A percentile compares a stretch with the other conserved stretches of the same genome.
Conservation (phyloP, 2,329 filamentous ascomycete species). For the Fusarium nisikadoi region DNA sequence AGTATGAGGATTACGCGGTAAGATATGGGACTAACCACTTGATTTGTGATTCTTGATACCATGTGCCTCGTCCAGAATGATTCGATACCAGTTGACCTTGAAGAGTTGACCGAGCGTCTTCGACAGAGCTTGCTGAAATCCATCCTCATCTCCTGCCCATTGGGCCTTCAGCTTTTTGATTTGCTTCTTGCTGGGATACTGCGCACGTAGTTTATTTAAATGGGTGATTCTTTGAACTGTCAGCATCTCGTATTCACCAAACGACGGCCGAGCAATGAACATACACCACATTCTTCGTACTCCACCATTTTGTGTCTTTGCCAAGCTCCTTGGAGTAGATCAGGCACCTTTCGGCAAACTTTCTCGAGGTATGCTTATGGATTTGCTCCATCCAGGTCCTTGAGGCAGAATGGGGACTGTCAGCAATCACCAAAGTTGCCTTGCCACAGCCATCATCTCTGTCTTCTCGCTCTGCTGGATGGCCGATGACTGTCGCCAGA, state of each 20-base stretch:
- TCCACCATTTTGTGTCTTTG: background rate
- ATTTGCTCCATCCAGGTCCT: background rate
- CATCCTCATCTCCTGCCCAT: background rate
- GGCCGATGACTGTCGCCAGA: constrained; percentile 76
- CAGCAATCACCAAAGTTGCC: constrained; percentile 48
- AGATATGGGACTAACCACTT: constrained; percentile 32
- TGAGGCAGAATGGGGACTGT: fast-evolving
- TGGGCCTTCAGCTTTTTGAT: background rate
- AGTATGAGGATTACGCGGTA: fast-evolving
- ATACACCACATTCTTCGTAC: background rate
- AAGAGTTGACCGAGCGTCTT: constrained; percentile 47
- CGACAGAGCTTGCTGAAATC: constrained; percentile 51
- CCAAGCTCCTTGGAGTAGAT: background rate
- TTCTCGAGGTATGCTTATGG: fast-evolving
- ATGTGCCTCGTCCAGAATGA: constrained; percentile 69
- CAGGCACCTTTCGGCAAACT: fast-evolving
- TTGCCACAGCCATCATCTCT: constrained; percentile 47
- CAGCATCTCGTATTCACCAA: background rate
- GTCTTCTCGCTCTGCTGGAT: constrained; percentile 57
- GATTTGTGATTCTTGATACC: constrained; percentile 61
- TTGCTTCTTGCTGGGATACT: constrained; percentile 12
- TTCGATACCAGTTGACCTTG: constrained; percentile 57
- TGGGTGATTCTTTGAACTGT: background rate
- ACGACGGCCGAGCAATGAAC: background rate
- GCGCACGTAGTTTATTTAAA: background rate